Percentiles rank a stretch among this genome's conserved stretches.
phyloP scores from a whole-genome alignment of 345 rosid species.

The Dimocarpus longan region DNA sequence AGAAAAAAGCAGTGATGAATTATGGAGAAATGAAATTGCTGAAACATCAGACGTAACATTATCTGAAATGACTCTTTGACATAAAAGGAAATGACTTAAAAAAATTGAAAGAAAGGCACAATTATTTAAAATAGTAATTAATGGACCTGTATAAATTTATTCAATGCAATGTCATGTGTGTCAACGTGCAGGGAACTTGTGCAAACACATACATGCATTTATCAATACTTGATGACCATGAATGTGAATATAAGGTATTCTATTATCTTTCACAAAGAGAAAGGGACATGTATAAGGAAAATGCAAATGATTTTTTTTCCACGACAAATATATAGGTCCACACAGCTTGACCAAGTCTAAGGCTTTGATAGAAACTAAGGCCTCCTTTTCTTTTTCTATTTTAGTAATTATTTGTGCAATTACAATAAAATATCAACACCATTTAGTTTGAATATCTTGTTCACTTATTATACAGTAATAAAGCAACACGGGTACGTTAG shows the following conservation, averaged over 20 bases:
- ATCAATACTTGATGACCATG: not conserved
- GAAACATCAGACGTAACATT: not conserved
- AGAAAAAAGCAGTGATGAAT: conserved; percentile 25
- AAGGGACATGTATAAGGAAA: not conserved
- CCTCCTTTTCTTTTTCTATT: not conserved
- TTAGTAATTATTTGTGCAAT: not conserved
- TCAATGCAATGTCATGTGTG: not conserved
- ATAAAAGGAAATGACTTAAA: not conserved
- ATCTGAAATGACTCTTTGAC: not conserved
- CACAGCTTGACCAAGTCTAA: not conserved
- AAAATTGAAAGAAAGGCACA: not conserved
- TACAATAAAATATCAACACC: not conserved
- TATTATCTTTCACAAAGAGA: not conserved
- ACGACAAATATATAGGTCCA: not conserved
- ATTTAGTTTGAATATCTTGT: not conserved
- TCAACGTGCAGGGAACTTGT: not conserved
- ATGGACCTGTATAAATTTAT: not conserved
- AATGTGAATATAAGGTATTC: not conserved
- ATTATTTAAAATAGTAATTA: not conserved
- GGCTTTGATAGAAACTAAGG: not conserved
- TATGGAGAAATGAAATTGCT: conserved; percentile 16
- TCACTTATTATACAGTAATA: not conserved
- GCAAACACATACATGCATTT: not conserved
- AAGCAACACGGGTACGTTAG: not conserved
- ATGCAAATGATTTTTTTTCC: not conserved